These are phyloP conservation scores for Nyssa sinensis DNA, from an alignment of 148 eudicot species.

Conservation along the genomic window DNA sequence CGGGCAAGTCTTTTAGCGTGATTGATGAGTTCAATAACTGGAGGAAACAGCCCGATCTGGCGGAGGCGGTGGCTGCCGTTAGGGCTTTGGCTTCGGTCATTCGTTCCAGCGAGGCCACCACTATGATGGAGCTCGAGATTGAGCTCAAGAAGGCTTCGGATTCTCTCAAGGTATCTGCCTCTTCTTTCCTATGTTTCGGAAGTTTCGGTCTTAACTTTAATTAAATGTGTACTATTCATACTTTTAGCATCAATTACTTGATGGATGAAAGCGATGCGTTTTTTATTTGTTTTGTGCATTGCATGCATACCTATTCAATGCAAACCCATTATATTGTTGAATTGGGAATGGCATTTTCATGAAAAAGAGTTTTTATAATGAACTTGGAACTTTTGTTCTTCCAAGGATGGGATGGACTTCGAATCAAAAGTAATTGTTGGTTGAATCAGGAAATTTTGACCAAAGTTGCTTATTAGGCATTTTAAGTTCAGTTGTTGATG, in stretches of 20 bases:
- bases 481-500: too few relatives aligned
- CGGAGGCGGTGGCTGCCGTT: slow-evolving; percentile 97
- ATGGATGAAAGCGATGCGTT: neutral
- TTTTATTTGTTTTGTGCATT: neutral
- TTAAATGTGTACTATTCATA: neutral
- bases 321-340: neutral
- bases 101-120: slow-evolving; percentile 71
- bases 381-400: neutral
- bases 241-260: neutral
- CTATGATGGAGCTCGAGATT: slow-evolving; percentile 95
- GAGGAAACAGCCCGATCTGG: slow-evolving; percentile 91
- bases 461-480: too few relatives aligned
- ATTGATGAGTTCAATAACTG: slow-evolving; percentile 81
- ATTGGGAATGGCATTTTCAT: neutral
- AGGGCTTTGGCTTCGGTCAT: slow-evolving; percentile 93
- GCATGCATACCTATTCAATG: neutral
- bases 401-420: neutral
- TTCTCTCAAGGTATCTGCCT: slow-evolving; percentile 62
- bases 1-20: slow-evolving; percentile 52
- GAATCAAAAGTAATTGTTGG: slow-evolving; percentile 3
- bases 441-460: neutral
- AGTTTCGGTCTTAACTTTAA: too few relatives aligned
- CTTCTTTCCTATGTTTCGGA: neutral
- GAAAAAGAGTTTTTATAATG: neutral
- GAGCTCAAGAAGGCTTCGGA: slow-evolving; percentile 92